These are phyloP conservation scores for Penicillium thymicola DNA, from an alignment of 2,329 filamentous ascomycete species.

Conservation along the genomic window DNA sequence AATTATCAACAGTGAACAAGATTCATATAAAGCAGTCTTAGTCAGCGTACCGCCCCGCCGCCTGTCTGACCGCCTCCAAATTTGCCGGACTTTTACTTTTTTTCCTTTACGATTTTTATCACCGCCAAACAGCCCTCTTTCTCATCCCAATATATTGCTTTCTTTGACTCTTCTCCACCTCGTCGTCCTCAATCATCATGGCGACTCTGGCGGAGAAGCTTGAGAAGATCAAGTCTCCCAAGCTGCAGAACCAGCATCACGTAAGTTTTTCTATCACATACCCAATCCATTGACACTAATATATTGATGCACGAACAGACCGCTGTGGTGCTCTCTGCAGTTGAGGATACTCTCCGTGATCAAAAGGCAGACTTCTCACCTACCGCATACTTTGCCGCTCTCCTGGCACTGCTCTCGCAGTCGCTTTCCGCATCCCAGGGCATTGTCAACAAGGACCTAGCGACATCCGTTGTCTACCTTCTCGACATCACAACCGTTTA, in stretches of 20 bases:
- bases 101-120: slow-evolving; percentile 12
- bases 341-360: slow-evolving; percentile 88
- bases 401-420: slow-evolving; percentile 81
- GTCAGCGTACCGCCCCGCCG: slow-evolving; percentile 1
- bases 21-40: not conserved
- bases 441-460: slow-evolving; percentile 74
- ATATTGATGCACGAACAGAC: slow-evolving; percentile 16
- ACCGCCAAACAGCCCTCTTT: slow-evolving; percentile 11
- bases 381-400: slow-evolving; percentile 93
- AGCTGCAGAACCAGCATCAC: slow-evolving; percentile 92
- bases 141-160: slow-evolving; percentile 7
- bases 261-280: slow-evolving; percentile 48
- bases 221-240: slow-evolving; percentile 94
- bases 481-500: slow-evolving; percentile 87
- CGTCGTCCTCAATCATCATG: slow-evolving; percentile 40
- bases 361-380: slow-evolving; percentile 79
- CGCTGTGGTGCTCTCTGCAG: slow-evolving; percentile 79
- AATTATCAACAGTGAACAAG: not conserved
- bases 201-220: slow-evolving; percentile 81
- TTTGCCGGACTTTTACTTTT: slow-evolving; percentile 11
- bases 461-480: slow-evolving; percentile 86
- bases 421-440: slow-evolving; percentile 62
- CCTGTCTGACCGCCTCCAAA: slow-evolving; percentile 3
- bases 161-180: slow-evolving; percentile 20
- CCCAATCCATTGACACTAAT: slow-evolving; percentile 6